Conservation (phyloP, 768 basidiomycete genomes). For the Boletus rubescentipes region DNA sequence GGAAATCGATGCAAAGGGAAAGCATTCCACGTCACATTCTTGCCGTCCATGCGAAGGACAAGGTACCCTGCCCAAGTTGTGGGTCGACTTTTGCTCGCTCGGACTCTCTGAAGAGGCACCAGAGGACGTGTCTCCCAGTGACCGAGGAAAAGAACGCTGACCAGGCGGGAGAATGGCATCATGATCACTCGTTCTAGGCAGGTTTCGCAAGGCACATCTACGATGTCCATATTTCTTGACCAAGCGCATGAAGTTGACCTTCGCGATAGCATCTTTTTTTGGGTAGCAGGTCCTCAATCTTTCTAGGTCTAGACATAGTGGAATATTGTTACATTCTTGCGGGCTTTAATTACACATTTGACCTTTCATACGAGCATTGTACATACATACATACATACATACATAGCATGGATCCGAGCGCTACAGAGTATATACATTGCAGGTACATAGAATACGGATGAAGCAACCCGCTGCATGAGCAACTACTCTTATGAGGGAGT, state of each 20-base stretch:
- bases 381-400: conserved; percentile 1
- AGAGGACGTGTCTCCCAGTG: conserved; percentile 5
- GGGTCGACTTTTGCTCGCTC: conserved; percentile 20
- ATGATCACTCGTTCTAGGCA: neutral
- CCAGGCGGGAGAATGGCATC: neutral
- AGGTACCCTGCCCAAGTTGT: conserved; percentile 19
- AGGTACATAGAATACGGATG: neutral
- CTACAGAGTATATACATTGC: neutral
- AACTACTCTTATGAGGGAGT: conserved; percentile 10
- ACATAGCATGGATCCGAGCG: neutral
- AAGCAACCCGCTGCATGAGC: neutral
- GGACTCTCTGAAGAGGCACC: conserved; percentile 28
- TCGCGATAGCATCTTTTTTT: neutral
- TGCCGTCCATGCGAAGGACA: conserved; percentile 22
- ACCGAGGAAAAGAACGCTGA: neutral
- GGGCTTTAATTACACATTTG: neutral
- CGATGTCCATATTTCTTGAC: neutral
- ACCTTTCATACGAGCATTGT: neutral
- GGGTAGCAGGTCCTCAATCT: neutral
- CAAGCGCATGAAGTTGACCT: neutral
- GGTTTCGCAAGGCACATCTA: neutral
- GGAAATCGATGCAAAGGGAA: conserved; percentile 23
- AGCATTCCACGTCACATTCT: conserved; percentile 28
- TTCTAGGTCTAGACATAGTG: neutral
- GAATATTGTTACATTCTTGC: neutral